Percentiles rank a stretch among this genome's conserved stretches.
phyloP scores from a whole-genome alignment of 2,329 filamentous ascomycete species.

The Xylaria sp. region DNA sequence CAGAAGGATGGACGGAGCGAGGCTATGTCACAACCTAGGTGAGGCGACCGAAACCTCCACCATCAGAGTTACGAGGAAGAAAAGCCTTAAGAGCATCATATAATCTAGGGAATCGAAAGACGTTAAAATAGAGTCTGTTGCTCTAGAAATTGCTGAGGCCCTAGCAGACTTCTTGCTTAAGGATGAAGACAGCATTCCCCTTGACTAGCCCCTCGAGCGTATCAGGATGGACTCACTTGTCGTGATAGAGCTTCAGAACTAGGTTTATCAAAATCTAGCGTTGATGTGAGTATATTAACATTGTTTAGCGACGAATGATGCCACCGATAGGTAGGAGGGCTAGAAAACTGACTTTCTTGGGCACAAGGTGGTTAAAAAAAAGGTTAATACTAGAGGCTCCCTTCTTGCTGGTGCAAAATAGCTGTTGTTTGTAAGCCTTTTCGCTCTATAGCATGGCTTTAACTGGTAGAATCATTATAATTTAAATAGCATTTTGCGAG shows the following conservation, averaged over 20 bases:
- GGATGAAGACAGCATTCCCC: neutral
- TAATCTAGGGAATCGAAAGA: neutral
- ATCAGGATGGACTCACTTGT: constrained; percentile 22
- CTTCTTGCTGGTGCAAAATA: no score
- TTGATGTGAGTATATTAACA: neutral
- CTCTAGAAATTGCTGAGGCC: neutral
- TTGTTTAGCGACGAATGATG: no score
- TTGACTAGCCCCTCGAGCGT: neutral
- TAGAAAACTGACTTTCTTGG: no score
- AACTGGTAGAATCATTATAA: no score
- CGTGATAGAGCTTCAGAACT: constrained; percentile 16
- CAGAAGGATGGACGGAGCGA: no score
- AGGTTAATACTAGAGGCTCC: no score
- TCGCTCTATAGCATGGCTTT: no score
- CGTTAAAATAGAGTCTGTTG: neutral
- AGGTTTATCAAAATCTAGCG: constrained; percentile 8
- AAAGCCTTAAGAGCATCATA: neutral
- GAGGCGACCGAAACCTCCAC: neutral
- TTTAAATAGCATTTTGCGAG: no score
- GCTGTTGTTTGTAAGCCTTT: no score
- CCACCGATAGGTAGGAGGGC: no score
- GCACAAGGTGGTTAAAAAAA: no score
- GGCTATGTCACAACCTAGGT: constrained; percentile 4
- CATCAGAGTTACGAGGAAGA: neutral
- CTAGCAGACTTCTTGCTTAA: constrained; percentile 11